Evolutionary conservation across 306 rosid species (phyloP).

Genomic region (Spatholobus suberectus): DNA sequence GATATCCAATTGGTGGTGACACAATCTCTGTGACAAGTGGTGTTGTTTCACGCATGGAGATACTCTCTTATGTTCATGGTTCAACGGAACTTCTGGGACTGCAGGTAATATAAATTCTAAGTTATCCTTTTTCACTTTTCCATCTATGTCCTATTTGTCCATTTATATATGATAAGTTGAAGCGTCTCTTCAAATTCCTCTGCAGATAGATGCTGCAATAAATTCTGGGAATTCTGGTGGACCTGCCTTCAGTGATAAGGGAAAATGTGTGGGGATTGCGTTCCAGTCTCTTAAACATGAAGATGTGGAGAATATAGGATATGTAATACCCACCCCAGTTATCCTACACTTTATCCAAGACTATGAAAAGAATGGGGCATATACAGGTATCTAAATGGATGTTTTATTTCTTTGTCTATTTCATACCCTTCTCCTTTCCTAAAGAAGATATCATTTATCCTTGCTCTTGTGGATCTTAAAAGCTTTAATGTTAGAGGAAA

Average conservation of each 20-base stretch:
- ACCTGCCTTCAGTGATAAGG: constrained; percentile 91
- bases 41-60: constrained; percentile 87
- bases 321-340: constrained; percentile 96
- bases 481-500: background rate
- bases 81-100: constrained; percentile 85
- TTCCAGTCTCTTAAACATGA: constrained; percentile 96
- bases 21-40: constrained; percentile 94
- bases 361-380: constrained; percentile 83
- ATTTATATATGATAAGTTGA: background rate
- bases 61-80: constrained; percentile 84
- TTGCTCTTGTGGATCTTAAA: background rate
- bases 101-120: constrained; percentile 56
- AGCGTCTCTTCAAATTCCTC: constrained; percentile 29
- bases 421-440: background rate
- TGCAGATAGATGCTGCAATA: constrained; percentile 95
- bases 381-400: constrained; percentile 65
- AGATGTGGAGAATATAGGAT: constrained; percentile 90
- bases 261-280: constrained; percentile 96
- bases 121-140: constrained; percentile 9
- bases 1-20: constrained; percentile 93
- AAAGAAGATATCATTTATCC: background rate
- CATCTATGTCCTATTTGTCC: background rate
- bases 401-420: background rate
- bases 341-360: constrained; percentile 88
- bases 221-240: constrained; percentile 99